A percentile compares a stretch with the other conserved stretches of the same genome.
These are phyloP conservation scores for Aphanomyces invadans DNA, from an alignment of 352 stramenopile species.

Conservation along the genomic window DNA sequence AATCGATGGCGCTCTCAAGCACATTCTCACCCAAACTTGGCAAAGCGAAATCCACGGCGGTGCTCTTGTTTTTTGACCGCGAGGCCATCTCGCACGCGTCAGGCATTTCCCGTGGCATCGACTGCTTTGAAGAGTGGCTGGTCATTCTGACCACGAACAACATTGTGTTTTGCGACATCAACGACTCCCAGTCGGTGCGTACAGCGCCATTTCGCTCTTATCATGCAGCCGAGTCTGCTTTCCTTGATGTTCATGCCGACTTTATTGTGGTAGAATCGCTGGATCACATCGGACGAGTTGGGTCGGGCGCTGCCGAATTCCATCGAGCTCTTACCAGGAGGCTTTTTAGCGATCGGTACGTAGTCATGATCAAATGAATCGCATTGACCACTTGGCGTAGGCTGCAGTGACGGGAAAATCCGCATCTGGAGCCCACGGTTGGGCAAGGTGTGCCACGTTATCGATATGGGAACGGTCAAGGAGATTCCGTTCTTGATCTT, in stretches of 20 bases:
- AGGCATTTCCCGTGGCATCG: constrained; percentile 28
- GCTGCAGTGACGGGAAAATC: constrained; percentile 67
- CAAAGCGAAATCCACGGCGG: constrained; percentile 33
- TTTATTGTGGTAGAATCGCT: not conserved
- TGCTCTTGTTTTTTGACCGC: constrained; percentile 73
- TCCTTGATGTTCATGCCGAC: not conserved
- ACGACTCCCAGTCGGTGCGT: constrained; percentile 47
- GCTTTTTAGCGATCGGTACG: constrained; percentile 48
- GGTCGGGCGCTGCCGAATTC: constrained; percentile 51
- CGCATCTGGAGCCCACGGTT: constrained; percentile 55
- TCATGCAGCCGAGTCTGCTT: no score
- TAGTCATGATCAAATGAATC: not conserved
- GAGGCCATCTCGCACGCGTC: constrained; percentile 48
- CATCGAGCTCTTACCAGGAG: constrained; percentile 49
- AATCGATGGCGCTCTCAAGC: not conserved
- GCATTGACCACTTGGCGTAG: not conserved
- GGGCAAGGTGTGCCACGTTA: constrained; percentile 48
- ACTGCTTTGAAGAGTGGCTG: constrained; percentile 70
- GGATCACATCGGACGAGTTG: constrained; percentile 43
- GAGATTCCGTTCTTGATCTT: constrained; percentile 66
- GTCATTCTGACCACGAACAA: constrained; percentile 48
- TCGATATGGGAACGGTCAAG: constrained; percentile 49
- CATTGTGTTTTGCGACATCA: constrained; percentile 66
- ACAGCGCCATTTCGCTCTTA: no score
- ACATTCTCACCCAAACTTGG: constrained; percentile 12